Evolutionary conservation across 306 rosid species (phyloP), one percentile per base, ranked within the genome.

Genomic region (Styphnolobium japonicum): DNA sequence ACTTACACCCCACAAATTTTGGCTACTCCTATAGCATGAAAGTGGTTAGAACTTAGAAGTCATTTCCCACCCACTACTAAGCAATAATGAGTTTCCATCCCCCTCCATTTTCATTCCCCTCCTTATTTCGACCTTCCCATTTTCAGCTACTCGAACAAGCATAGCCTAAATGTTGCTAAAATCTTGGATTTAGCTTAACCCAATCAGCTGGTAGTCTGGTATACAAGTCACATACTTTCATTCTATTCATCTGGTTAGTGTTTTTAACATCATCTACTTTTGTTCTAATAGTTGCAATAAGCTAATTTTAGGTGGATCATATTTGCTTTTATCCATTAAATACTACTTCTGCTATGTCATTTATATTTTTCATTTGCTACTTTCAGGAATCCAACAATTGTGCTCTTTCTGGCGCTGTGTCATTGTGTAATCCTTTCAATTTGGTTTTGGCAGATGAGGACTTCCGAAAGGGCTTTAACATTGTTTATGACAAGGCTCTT

Each of bases 381-480:
- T 73, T 89, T 86, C 94, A 94, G 97, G 94, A 93, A 76, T 84
- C 88, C 31, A 43, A 46, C 73, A 52, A 81, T 10, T 93, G 92
- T 72, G 91, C 88, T 43, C 91, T 95, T 68, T 91, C 98, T 71
- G 99, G 99, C 11, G 99, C 98, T 14, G 99, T 95, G 46, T 95
- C 99, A 10, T 62, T 95, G 88, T 95, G 99, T 81, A 93, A 95
- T 90, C 99, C 99, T 68, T 95, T 95, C 86, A 66, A 95, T 89
- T 88, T 93, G 89, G 91, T 93, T 72, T 75, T 86, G 42, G 91
- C 98, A 21, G 99, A 93, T 55, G 96, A 93, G 88, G 96, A 92
- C 62, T 93, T 95, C 76, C 98, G 73, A 33, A 93, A 93, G 85
- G 99, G 99, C 66, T 86, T 94, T 83, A 94, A 94, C 80, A 89